These are phyloP conservation scores for Silene latifolia DNA, from an alignment of 148 eudicot genomes.

Conservation along the genomic window DNA sequence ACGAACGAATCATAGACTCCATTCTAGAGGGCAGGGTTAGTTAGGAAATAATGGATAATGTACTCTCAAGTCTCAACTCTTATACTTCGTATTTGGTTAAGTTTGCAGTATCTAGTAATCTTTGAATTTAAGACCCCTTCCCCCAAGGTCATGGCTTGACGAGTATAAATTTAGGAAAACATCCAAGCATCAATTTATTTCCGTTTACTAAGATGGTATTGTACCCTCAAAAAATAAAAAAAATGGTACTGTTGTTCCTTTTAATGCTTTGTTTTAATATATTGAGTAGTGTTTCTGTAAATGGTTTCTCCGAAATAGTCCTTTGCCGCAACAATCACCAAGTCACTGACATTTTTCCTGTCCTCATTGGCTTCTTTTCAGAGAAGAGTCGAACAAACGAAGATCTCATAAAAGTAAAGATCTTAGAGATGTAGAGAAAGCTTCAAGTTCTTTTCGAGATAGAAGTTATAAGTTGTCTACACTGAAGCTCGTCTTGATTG, in stretches of 20 bases:
- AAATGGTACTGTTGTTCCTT: background rate
- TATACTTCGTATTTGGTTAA: background rate
- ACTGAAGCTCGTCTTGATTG: slow-evolving; percentile 49
- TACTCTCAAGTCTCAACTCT: background rate
- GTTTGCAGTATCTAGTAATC: background rate
- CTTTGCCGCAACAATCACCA: background rate
- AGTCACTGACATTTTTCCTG: slow-evolving; percentile 3
- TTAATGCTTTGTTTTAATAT: background rate
- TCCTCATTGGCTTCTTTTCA: slow-evolving; percentile 28
- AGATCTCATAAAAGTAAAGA: slow-evolving; percentile 58
- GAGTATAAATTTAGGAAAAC: background rate
- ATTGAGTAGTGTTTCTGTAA: background rate
- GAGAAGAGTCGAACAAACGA: slow-evolving; percentile 75
- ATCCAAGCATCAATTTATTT: background rate
- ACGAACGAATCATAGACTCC: background rate
- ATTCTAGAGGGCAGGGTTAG: background rate
- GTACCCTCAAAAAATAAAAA: background rate
- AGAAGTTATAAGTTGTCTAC: slow-evolving; percentile 43
- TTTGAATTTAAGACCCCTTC: background rate
- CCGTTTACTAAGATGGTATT: background rate
- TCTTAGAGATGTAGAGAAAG: slow-evolving; percentile 60
- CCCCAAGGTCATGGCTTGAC: background rate
- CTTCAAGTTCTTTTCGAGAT: slow-evolving; percentile 45
- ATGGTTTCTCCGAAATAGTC: background rate
- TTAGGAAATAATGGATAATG: background rate